phyloP scores from a whole-genome alignment of 257 asterid genomes.

The Nicotiana tabacum region DNA sequence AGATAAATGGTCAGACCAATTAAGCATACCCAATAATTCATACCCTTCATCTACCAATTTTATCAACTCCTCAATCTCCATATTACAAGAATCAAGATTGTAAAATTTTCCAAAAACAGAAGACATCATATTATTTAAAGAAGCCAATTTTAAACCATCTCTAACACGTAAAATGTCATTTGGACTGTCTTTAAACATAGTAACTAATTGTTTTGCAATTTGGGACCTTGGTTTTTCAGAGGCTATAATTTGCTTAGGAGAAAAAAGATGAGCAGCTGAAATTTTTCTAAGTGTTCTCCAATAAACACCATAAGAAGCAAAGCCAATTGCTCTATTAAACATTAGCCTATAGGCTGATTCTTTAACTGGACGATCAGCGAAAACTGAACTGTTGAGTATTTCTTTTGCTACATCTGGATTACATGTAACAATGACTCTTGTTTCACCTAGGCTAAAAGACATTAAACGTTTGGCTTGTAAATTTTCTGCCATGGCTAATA shows the following conservation, averaged over 20 bases:
- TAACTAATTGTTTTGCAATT: conserved; percentile 43
- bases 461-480: conserved; percentile 52
- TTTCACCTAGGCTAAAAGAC: conserved; percentile 73
- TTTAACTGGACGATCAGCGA: conserved; percentile 66
- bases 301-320: conserved; percentile 74
- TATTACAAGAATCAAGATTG: conserved; percentile 18
- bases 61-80: conserved; percentile 36
- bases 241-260: conserved; percentile 49
- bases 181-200: not conserved
- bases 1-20: conserved; percentile 79
- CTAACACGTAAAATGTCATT: conserved; percentile 35
- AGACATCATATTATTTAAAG: conserved; percentile 73
- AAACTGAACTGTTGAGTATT: conserved; percentile 46
- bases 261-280: conserved; percentile 58
- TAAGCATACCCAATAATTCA: conserved; percentile 43
- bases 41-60: conserved; percentile 69
- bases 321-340: conserved; percentile 81
- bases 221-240: conserved; percentile 46
- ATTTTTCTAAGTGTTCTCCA: conserved; percentile 67
- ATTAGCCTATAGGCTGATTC: conserved; percentile 69
- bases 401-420: conserved; percentile 55
- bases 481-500: conserved; percentile 50
- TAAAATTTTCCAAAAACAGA: conserved; percentile 57
- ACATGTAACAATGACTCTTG: conserved; percentile 62
- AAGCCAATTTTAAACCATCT: conserved; percentile 53